Conservation (phyloP, 2,329 filamentous ascomycete genomes). For the Drechmeria coniospora region DNA sequence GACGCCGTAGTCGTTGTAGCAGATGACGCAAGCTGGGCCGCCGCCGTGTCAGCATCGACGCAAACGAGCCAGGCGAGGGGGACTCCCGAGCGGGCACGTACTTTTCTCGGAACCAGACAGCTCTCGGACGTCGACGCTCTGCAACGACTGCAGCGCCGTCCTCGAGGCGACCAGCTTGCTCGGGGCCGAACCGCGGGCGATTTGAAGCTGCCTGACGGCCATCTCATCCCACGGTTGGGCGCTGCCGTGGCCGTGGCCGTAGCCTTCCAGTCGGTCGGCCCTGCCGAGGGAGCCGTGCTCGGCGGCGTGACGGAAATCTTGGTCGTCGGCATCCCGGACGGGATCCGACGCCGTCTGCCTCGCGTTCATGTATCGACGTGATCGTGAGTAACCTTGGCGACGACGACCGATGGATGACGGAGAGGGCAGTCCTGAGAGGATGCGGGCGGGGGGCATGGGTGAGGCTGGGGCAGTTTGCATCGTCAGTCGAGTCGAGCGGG, state of each 20-base stretch:
- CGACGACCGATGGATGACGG: conserved; percentile 10
- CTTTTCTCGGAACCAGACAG: conserved; percentile 31
- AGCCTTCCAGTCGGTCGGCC: conserved; percentile 1
- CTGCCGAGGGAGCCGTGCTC: not conserved
- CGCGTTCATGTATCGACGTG: conserved; percentile 10
- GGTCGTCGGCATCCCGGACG: conserved; percentile 9
- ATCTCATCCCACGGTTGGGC: conserved; percentile 13
- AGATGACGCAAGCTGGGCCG: conserved; percentile 41
- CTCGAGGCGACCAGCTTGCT: conserved; percentile 33
- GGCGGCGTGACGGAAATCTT: conserved; percentile 1
- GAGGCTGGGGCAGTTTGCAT: too few relatives aligned
- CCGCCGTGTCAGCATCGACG: not conserved
- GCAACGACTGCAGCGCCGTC: conserved; percentile 27
- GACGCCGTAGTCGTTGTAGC: conserved; percentile 46
- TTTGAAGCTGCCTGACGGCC: conserved; percentile 25
- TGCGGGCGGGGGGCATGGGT: not conserved
- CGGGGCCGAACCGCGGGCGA: conserved; percentile 27
- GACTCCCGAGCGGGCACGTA: conserved; percentile 24
- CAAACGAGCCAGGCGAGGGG: not conserved
- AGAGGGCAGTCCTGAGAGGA: conserved; percentile 4
- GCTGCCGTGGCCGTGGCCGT: conserved; percentile 1
- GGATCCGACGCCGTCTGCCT: conserved; percentile 11
- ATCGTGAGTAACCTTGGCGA: conserved; percentile 12
- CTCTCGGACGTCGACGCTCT: conserved; percentile 28
- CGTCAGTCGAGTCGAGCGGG: too few relatives aligned